Percentiles rank a stretch among this genome's conserved stretches.
Conservation (phyloP, 768 basidiomycete species). For the Pleurotus citrinopileatus region DNA sequence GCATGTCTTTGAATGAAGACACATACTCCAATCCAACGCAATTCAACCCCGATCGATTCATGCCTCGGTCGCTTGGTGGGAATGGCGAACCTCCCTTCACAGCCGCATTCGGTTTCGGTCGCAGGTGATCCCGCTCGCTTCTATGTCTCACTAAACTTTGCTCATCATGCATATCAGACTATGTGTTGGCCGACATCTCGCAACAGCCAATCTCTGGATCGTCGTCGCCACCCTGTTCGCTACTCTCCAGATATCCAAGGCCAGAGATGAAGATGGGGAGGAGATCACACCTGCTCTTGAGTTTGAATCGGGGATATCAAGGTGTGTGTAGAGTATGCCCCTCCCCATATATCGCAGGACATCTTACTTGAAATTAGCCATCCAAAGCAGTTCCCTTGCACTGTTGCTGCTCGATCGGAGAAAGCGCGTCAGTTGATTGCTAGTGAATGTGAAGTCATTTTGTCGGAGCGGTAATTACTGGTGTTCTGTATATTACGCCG, state of each 20-base stretch:
- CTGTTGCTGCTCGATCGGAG: too few relatives aligned
- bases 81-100: constrained; percentile 9
- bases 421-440: too few relatives aligned
- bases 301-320: constrained; percentile 30
- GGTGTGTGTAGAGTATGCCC: too few relatives aligned
- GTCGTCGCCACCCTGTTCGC: constrained; percentile 30
- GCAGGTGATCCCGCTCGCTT: constrained; percentile 11
- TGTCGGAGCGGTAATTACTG: too few relatives aligned
- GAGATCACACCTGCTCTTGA: constrained; percentile 21
- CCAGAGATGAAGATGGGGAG: constrained; percentile 18
- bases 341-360: too few relatives aligned
- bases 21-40: neutral
- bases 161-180: neutral
- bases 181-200: constrained; percentile 29
- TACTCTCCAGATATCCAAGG: constrained; percentile 27
- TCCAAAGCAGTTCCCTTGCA: too few relatives aligned
- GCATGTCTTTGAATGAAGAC: neutral
- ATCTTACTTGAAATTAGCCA: too few relatives aligned
- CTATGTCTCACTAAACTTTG: neutral
- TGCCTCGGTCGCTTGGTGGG: constrained; percentile 9
- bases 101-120: constrained; percentile 14
- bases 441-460: too few relatives aligned
- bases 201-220: constrained; percentile 32
- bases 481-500: too few relatives aligned
- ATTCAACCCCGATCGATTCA: constrained; percentile 5